phyloP scores from a whole-genome alignment of 306 rosid genomes.

The Ormosia emarginata region DNA sequence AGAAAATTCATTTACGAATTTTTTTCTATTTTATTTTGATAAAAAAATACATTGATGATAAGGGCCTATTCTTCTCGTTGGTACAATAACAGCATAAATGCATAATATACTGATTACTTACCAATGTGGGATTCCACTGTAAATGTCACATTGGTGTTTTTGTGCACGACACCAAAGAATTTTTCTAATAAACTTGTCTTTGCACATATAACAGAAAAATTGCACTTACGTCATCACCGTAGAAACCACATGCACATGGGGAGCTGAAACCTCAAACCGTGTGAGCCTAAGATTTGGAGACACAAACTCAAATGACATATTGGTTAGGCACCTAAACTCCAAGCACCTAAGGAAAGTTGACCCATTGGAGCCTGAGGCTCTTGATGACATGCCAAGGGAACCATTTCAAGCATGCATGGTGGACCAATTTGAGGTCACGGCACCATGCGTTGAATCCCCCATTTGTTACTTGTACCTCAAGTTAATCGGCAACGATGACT shows the following conservation, averaged over 20 bases:
- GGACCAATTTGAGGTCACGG: constrained; percentile 62
- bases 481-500: constrained; percentile 57
- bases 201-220: constrained; percentile 32
- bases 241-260: constrained; percentile 73
- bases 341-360: constrained; percentile 60
- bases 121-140: not conserved
- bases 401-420: constrained; percentile 85
- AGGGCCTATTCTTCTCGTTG: too few relatives aligned
- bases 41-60: not conserved
- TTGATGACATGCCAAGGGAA: constrained; percentile 60
- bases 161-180: not conserved
- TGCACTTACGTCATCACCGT: constrained; percentile 65
- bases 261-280: constrained; percentile 68
- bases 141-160: not conserved
- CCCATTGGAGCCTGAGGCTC: constrained; percentile 48
- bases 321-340: constrained; percentile 55
- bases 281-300: constrained; percentile 81
- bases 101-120: not conserved
- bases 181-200: not conserved
- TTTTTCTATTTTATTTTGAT: not conserved
- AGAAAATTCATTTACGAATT: not conserved
- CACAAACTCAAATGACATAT: constrained; percentile 55
- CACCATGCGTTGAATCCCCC: constrained; percentile 55
- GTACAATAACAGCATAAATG: too few relatives aligned
- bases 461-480: constrained; percentile 75